Conservation (phyloP, 345 rosid species). For the Linum tenue region DNA sequence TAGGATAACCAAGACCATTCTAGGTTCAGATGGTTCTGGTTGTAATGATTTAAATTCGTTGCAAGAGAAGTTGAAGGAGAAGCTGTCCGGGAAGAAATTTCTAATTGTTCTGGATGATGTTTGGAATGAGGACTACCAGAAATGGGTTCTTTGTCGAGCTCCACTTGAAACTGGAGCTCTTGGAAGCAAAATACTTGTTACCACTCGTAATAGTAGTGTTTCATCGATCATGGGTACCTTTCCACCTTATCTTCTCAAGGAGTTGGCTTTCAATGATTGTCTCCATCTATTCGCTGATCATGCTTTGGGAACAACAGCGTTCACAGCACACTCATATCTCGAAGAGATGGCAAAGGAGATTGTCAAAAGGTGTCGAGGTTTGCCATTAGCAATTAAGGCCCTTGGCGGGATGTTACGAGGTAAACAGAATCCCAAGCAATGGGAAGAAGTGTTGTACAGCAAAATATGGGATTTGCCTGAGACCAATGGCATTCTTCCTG, state of each 20-base stretch:
- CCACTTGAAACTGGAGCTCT: background rate
- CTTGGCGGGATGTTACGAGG: background rate
- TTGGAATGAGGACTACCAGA: slow-evolving; percentile 18
- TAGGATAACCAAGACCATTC: background rate
- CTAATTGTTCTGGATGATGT: slow-evolving; percentile 10
- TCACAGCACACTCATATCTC: background rate
- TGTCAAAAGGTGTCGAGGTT: background rate
- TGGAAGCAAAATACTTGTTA: background rate
- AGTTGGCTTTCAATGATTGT: background rate
- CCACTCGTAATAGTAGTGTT: background rate
- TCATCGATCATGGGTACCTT: background rate
- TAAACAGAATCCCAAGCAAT: background rate
- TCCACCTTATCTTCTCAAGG: background rate
- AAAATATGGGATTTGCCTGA: background rate
- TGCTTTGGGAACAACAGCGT: background rate
- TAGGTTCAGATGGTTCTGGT: background rate
- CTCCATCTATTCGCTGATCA: background rate
- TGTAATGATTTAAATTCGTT: background rate
- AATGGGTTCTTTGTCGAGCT: slow-evolving; percentile 25
- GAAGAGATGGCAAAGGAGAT: background rate
- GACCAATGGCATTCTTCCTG: background rate
- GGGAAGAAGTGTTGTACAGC: background rate
- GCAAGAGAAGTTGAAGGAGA: slow-evolving; percentile 9
- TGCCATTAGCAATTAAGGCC: background rate
- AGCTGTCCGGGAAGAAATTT: background rate